These are phyloP conservation scores for Coemansia asiatica DNA, from an alignment of 192 early-diverging fungal species.

Conservation along the genomic window DNA sequence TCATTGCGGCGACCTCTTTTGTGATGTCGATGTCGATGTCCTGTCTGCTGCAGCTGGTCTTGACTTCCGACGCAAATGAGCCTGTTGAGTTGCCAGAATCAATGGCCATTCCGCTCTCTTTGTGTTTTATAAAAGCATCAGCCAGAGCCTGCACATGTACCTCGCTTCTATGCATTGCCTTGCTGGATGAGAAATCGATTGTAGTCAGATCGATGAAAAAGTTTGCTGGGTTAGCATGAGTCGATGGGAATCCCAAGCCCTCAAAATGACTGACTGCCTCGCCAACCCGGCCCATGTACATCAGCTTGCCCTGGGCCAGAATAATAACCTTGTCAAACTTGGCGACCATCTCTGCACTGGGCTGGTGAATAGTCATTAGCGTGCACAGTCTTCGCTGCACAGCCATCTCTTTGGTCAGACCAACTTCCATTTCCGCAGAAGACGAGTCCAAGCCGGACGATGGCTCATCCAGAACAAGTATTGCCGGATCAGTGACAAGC, in stretches of 20 bases:
- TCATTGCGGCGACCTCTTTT: constrained; percentile 29
- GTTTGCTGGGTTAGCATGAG: constrained; percentile 67
- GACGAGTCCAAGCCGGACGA: constrained; percentile 68
- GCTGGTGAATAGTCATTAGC: constrained; percentile 88
- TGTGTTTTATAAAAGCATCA: constrained; percentile 24
- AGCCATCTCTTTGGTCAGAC: constrained; percentile 60
- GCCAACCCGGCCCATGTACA: constrained; percentile 58
- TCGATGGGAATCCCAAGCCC: constrained; percentile 55
- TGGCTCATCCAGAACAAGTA: constrained; percentile 59
- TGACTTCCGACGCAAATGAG: constrained; percentile 16
- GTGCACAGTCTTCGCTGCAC: constrained; percentile 64
- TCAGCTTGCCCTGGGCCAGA: constrained; percentile 60
- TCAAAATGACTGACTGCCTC: constrained; percentile 53
- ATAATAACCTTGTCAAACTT: constrained; percentile 78
- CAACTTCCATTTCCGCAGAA: constrained; percentile 60
- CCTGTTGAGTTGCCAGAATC: background rate
- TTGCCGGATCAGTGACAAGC: constrained; percentile 57
- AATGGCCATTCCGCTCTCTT: background rate
- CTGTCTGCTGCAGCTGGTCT: constrained; percentile 5
- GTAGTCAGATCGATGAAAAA: constrained; percentile 64
- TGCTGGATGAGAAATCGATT: constrained; percentile 43
- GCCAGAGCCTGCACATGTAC: constrained; percentile 39
- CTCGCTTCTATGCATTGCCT: constrained; percentile 32
- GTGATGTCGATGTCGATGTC: constrained; percentile 29
- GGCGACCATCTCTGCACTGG: constrained; percentile 73